Evolutionary conservation across 345 rosid species (phyloP).

Genomic region (Erysimum cheiranthoides): DNA sequence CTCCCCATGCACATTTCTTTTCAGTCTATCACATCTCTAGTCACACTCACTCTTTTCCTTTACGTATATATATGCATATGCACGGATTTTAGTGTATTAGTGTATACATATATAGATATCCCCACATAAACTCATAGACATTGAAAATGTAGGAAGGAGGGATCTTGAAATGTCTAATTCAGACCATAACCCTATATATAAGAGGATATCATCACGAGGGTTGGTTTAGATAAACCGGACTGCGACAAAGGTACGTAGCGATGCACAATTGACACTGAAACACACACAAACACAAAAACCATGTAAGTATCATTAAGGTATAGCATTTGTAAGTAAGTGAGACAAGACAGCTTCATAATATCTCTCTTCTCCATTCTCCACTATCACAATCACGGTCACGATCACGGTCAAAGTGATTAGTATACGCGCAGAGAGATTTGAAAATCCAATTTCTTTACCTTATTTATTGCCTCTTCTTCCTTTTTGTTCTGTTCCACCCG

Average conservation of each 20-base stretch:
- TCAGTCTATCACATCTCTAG: conserved; percentile 45
- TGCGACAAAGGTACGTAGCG: conserved; percentile 22
- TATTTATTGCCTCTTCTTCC: conserved; percentile 34
- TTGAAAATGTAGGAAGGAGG: conserved; percentile 33
- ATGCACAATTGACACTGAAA: conserved; percentile 42
- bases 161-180: conserved; percentile 34
- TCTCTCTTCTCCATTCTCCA: conserved; percentile 32
- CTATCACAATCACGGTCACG: conserved; percentile 43
- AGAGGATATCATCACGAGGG: conserved; percentile 33
- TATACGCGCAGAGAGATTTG: conserved; percentile 33
- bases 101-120: conserved; percentile 32
- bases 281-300: conserved; percentile 42
- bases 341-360: conserved; percentile 43
- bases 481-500: conserved; percentile 43
- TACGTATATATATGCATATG: neutral
- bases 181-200: conserved; percentile 36
- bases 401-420: conserved; percentile 40
- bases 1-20: conserved; percentile 44
- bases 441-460: conserved; percentile 40
- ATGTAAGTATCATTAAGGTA: conserved; percentile 27
- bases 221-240: conserved; percentile 28
- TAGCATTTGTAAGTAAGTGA: conserved; percentile 40
- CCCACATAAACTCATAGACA: conserved; percentile 41
- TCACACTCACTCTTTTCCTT: conserved; percentile 30
- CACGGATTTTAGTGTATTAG: conserved; percentile 24